Evolutionary conservation across 306 rosid genomes (phyloP).

Genomic region (Macrotyloma uniflorum): DNA sequence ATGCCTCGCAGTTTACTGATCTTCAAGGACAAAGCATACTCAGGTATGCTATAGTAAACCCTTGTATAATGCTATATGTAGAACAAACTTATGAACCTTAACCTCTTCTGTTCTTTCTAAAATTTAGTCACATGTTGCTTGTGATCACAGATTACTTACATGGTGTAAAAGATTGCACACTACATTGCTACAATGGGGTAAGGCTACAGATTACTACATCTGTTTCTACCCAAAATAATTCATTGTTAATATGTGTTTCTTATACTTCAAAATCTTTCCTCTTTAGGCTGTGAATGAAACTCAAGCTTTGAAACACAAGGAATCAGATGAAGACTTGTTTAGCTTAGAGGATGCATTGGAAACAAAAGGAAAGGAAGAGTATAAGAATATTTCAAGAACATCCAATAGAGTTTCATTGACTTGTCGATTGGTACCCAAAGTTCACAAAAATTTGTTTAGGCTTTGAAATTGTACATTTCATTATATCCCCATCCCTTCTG

Average conservation of each 20-base stretch:
- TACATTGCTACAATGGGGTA: conserved; percentile 72
- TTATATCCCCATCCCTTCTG: neutral
- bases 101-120: neutral
- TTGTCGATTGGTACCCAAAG: conserved; percentile 78
- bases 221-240: neutral
- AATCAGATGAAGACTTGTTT: conserved; percentile 25
- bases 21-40: conserved; percentile 84
- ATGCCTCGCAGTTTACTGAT: conserved; percentile 87
- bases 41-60: conserved; percentile 55
- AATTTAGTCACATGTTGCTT: neutral
- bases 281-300: conserved; percentile 72
- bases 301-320: conserved; percentile 49
- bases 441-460: conserved; percentile 74
- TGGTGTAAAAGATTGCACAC: conserved; percentile 61
- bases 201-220: conserved; percentile 12
- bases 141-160: conserved; percentile 80
- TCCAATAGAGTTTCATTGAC: conserved; percentile 75
- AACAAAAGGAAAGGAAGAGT: conserved; percentile 31
- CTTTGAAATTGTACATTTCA: conserved; percentile 39
- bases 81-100: neutral
- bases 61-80: neutral
- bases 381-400: conserved; percentile 55
- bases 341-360: conserved; percentile 40
- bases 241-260: conserved; percentile 23
- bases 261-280: conserved; percentile 28